phyloP scores from a whole-genome alignment of 2,329 filamentous ascomycete species.

The Pseudogymnoascus sp. region DNA sequence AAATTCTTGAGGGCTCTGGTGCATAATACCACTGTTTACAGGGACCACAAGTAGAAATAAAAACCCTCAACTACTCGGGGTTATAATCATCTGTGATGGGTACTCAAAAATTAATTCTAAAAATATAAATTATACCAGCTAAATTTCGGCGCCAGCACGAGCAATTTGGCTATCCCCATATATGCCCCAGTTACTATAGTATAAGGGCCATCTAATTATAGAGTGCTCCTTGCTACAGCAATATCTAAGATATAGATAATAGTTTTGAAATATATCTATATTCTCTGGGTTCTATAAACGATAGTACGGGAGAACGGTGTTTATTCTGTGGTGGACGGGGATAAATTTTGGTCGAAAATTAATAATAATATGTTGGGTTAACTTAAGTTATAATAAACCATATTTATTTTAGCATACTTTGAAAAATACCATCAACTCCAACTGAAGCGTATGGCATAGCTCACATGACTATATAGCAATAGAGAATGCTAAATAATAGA shows the following conservation, averaged over 20 bases:
- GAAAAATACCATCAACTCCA: not conserved
- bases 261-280: not conserved
- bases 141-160: not conserved
- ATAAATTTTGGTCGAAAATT: not conserved
- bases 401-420: too few relatives aligned
- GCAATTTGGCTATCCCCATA: not conserved
- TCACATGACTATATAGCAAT: not conserved
- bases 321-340: not conserved
- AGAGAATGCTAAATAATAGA: not conserved
- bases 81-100: not conserved
- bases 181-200: not conserved
- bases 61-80: not conserved
- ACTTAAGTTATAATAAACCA: too few relatives aligned
- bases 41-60: not conserved
- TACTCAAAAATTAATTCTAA: not conserved
- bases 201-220: not conserved
- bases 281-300: not conserved
- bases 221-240: not conserved
- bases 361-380: too few relatives aligned
- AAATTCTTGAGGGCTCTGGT: not conserved
- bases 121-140: not conserved
- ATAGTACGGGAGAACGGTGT: not conserved
- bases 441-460: not conserved
- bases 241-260: not conserved
- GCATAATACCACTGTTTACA: not conserved